Evolutionary conservation across 192 early-diverging fungal species (phyloP).

Genomic region (Coemansia sp.): DNA sequence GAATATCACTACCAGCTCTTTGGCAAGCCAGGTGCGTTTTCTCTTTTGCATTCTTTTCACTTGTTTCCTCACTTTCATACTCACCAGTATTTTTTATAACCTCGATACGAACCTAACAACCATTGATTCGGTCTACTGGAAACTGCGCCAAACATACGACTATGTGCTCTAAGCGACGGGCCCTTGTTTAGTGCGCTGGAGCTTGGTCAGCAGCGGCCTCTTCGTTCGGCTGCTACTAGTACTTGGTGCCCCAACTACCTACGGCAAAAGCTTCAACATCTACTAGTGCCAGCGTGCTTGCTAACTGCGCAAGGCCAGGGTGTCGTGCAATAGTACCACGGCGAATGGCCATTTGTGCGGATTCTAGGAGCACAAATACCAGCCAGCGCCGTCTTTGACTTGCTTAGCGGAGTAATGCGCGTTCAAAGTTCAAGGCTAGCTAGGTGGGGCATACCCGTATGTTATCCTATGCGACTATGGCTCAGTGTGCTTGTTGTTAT

Average conservation of each 20-base stretch:
- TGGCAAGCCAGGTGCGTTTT: background rate
- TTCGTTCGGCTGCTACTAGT: slow-evolving; percentile 14
- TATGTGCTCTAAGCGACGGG: background rate
- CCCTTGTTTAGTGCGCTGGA: background rate
- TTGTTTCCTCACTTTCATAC: background rate
- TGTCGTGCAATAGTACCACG: slow-evolving; percentile 81
- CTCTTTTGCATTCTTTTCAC: background rate
- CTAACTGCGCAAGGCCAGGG: slow-evolving; percentile 59
- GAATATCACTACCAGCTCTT: background rate
- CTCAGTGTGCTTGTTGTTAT: slow-evolving; percentile 50
- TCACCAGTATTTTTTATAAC: background rate
- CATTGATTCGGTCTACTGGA: background rate
- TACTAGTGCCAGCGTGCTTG: slow-evolving; percentile 85
- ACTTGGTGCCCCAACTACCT: slow-evolving; percentile 50
- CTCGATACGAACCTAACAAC: background rate
- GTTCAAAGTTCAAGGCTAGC: slow-evolving; percentile 47
- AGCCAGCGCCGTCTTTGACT: slow-evolving; percentile 83
- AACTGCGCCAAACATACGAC: background rate
- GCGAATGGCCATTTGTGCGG: slow-evolving; percentile 96
- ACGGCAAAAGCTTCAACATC: slow-evolving; percentile 72
- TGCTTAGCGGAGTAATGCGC: slow-evolving; percentile 82
- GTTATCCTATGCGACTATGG: slow-evolving; percentile 61
- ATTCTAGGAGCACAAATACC: slow-evolving; percentile 90
- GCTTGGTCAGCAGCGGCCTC: slow-evolving; percentile 4
- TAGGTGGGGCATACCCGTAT: slow-evolving; percentile 38